Conservation (phyloP, 371 early-diverging fungal species). For the Apophysomyces ossiformis region DNA sequence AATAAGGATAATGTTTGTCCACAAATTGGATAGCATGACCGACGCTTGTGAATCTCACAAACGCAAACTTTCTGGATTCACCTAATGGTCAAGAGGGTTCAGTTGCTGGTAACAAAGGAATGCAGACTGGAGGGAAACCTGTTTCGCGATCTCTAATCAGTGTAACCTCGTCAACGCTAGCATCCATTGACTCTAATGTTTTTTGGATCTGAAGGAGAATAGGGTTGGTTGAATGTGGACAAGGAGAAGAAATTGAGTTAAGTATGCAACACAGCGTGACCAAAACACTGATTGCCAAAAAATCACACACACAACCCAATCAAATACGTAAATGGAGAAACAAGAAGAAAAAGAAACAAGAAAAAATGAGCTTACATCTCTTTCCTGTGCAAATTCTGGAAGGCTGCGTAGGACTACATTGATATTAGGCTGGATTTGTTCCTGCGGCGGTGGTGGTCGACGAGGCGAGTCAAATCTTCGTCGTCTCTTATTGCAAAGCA, state of each 20-base stretch:
- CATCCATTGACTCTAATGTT: slow-evolving; percentile 29
- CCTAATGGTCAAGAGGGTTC: slow-evolving; percentile 32
- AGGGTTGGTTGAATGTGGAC: background rate
- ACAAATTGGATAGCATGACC: slow-evolving; percentile 71
- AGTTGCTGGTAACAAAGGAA: background rate
- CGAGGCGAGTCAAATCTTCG: slow-evolving; percentile 6
- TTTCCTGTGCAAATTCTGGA: slow-evolving; percentile 44
- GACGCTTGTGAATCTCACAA: slow-evolving; percentile 66
- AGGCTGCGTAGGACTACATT: slow-evolving; percentile 53
- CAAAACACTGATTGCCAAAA: background rate
- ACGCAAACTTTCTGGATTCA: slow-evolving; percentile 65
- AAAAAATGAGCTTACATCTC: slow-evolving; percentile 37
- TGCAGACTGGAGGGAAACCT: slow-evolving; percentile 30
- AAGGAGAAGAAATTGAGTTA: background rate
- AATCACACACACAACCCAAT: background rate
- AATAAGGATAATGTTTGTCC: slow-evolving; percentile 46
- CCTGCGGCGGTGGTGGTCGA: slow-evolving; percentile 8
- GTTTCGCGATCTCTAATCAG: slow-evolving; percentile 58
- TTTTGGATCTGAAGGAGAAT: slow-evolving; percentile 30
- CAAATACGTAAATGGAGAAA: background rate
- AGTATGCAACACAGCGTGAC: background rate
- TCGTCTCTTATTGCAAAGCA: background rate
- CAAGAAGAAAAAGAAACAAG: slow-evolving; percentile 7
- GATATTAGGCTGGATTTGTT: slow-evolving; percentile 42
- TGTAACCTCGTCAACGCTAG: slow-evolving; percentile 41